These are phyloP conservation scores for Amoeboaphelidium protococcarum DNA, from an alignment of 371 early-diverging fungal genomes.

Conservation along the genomic window DNA sequence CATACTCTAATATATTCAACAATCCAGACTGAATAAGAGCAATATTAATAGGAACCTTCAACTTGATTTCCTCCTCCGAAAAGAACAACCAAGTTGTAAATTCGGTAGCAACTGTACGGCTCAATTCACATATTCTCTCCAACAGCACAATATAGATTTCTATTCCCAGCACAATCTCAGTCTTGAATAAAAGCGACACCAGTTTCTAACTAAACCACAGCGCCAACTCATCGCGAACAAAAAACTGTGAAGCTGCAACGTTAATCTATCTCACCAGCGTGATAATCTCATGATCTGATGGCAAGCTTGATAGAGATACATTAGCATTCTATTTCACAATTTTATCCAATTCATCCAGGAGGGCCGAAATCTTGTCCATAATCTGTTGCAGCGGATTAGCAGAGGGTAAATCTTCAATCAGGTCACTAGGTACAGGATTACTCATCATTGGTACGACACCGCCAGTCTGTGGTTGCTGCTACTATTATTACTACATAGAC, in stretches of 20 bases:
- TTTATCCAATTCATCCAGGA: neutral
- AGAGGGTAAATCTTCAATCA: too few relatives aligned
- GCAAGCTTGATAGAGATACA: neutral
- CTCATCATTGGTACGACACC: neutral
- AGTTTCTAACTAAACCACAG: slow-evolving; percentile 10
- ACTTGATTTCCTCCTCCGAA: slow-evolving; percentile 44
- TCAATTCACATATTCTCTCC: slow-evolving; percentile 46
- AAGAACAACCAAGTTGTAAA: slow-evolving; percentile 75
- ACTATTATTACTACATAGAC: too few relatives aligned
- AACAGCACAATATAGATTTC: slow-evolving; percentile 57
- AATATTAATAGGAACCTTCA: neutral
- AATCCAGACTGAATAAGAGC: neutral
- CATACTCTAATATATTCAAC: neutral
- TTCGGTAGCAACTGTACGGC: slow-evolving; percentile 43
- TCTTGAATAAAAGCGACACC: slow-evolving; percentile 48
- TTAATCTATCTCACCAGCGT: neutral
- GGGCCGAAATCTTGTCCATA: neutral
- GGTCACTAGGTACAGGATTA: neutral
- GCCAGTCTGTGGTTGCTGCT: neutral
- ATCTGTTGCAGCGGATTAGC: neutral
- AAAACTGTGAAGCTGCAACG: neutral
- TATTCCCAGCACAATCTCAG: slow-evolving; percentile 35
- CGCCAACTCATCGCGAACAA: neutral
- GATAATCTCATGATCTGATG: neutral
- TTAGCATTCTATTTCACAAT: neutral